Conservation (phyloP, 148 eudicot species). For the Vaccinium vitisidaea region DNA sequence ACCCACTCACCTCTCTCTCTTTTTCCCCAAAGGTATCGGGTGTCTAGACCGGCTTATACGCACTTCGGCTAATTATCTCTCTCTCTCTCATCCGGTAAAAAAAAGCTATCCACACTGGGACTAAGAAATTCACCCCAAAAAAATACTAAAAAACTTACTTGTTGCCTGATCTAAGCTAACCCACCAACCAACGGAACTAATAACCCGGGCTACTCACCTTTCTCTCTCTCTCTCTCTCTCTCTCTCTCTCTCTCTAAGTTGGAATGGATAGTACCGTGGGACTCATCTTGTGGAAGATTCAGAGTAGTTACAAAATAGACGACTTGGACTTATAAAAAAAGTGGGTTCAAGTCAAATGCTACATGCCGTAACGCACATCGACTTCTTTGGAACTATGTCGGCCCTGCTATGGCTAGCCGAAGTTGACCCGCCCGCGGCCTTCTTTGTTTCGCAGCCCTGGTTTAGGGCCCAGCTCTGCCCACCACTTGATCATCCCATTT, state of each 20-base stretch:
- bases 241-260: background rate
- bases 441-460: background rate
- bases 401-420: background rate
- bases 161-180: background rate
- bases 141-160: too few relatives aligned
- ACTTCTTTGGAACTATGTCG: background rate
- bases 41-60: too few relatives aligned
- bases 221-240: background rate
- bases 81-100: too few relatives aligned
- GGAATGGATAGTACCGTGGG: background rate
- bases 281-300: background rate
- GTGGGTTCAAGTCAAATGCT: background rate
- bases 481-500: too few relatives aligned
- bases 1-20: too few relatives aligned
- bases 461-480: background rate
- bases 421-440: background rate
- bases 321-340: background rate
- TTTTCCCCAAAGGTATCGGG: too few relatives aligned
- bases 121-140: too few relatives aligned
- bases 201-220: background rate
- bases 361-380: background rate
- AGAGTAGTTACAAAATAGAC: background rate
- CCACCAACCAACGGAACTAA: background rate
- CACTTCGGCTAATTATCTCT: too few relatives aligned
- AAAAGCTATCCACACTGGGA: too few relatives aligned